phyloP scores from a whole-genome alignment of 2,329 filamentous ascomycete genomes.

The Paradendryphiella salina region DNA sequence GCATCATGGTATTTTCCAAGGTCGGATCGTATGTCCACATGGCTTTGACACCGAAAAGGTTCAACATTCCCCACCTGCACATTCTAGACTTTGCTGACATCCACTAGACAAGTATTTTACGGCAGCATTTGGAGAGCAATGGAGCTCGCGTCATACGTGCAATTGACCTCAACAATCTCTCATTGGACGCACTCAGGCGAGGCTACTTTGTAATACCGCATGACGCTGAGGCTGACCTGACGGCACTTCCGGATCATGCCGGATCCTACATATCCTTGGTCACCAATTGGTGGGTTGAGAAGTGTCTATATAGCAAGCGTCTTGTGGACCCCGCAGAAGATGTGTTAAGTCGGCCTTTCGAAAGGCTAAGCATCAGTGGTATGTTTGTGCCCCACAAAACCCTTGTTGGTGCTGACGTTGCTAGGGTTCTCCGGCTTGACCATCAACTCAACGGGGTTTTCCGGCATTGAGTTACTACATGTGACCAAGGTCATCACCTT shows the following conservation, averaged over 20 bases:
- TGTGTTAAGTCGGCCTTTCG: constrained; percentile 76
- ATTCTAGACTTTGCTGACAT: constrained; percentile 27
- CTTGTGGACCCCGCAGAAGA: constrained; percentile 71
- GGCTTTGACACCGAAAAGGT: constrained; percentile 52
- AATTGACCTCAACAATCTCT: constrained; percentile 30
- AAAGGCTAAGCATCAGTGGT: constrained; percentile 66
- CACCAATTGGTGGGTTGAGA: constrained; percentile 93
- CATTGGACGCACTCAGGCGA: constrained; percentile 33
- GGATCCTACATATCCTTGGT: constrained; percentile 52
- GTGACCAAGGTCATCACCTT: constrained; percentile 75
- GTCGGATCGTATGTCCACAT: constrained; percentile 48
- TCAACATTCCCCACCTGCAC: constrained; percentile 5
- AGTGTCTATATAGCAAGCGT: constrained; percentile 75
- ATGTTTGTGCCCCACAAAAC: constrained; percentile 12
- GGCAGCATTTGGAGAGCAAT: constrained; percentile 39
- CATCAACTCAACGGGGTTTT: constrained; percentile 81
- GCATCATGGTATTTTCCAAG: constrained; percentile 49
- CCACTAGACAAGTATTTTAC: constrained; percentile 40
- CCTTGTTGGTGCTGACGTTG: constrained; percentile 23
- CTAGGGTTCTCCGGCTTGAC: constrained; percentile 68
- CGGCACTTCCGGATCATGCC: constrained; percentile 42
- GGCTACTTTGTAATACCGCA: constrained; percentile 54
- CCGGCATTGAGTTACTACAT: constrained; percentile 82
- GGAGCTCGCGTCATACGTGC: constrained; percentile 40
- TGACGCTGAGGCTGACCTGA: constrained; percentile 44